Evolutionary conservation across 306 rosid genomes (phyloP).

Genomic region (Pueraria montana): DNA sequence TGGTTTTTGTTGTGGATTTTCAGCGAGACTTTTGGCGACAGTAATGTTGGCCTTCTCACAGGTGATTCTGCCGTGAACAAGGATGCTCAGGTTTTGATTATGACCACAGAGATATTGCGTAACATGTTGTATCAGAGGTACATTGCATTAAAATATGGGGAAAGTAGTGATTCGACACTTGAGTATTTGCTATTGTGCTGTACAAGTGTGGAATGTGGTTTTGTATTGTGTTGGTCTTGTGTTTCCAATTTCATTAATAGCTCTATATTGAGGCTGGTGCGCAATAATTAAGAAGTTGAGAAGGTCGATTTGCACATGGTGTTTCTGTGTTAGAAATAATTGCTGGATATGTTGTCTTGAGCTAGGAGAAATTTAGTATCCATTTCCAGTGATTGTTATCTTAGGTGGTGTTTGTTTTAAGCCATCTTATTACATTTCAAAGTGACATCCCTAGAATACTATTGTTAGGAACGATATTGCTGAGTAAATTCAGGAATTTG

Average conservation of each 20-base stretch:
- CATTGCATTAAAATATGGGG: slow-evolving; percentile 11
- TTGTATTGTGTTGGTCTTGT: slow-evolving; percentile 1
- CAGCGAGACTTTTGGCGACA: slow-evolving; percentile 90
- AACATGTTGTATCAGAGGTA: slow-evolving; percentile 99
- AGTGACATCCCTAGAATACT: neutral
- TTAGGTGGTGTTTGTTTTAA: neutral
- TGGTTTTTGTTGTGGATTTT: slow-evolving; percentile 42
- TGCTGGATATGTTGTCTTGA: slow-evolving; percentile 8
- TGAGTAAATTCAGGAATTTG: neutral
- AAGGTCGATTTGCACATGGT: slow-evolving; percentile 10
- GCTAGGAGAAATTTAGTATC: slow-evolving; percentile 22
- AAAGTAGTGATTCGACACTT: neutral
- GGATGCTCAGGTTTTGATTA: slow-evolving; percentile 91
- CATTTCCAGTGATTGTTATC: slow-evolving; percentile 25
- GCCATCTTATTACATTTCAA: neutral
- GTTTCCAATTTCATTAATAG: slow-evolving; percentile 9
- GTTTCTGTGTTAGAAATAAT: neutral
- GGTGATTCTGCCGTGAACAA: slow-evolving; percentile 93
- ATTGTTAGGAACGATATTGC: neutral
- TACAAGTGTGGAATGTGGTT: slow-evolving; percentile 4
- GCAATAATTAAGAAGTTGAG: slow-evolving; percentile 3
- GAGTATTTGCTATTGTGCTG: neutral
- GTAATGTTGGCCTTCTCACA: slow-evolving; percentile 90
- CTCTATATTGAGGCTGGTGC: slow-evolving; percentile 8
- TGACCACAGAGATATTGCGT: slow-evolving; percentile 98